Evolutionary conservation across 169 alveolate species (phyloP).

Genomic region (Eimeria acervulina): DNA sequence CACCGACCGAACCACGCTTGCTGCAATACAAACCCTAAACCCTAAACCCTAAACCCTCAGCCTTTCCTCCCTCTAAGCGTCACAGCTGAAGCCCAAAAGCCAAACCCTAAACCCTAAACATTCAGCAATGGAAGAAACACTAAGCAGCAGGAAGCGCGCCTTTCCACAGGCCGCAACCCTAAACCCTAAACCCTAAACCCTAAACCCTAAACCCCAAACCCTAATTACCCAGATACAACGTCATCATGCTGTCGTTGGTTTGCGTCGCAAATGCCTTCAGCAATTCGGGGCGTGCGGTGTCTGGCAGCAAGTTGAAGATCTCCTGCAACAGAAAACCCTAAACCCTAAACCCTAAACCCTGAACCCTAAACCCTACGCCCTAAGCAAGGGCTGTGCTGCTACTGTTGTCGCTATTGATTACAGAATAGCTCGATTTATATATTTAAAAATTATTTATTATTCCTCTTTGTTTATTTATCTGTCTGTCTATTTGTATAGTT

Average conservation of each 20-base stretch:
- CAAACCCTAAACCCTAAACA: conserved; percentile 19
- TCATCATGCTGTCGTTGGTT: conserved; percentile 96
- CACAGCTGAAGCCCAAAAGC: neutral
- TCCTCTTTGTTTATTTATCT: too few species aligned
- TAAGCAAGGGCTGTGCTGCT: neutral
- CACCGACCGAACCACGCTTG: conserved; percentile 95
- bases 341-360: conserved; percentile 31
- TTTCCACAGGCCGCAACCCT: conserved; percentile 71
- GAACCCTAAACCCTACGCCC: conserved; percentile 43
- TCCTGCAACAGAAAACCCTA: conserved; percentile 90
- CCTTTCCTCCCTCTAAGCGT: neutral
- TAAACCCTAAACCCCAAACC: conserved; percentile 17
- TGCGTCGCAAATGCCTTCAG: conserved; percentile 95
- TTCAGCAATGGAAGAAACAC: neutral
- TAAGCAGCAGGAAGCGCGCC: neutral
- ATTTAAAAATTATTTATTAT: too few species aligned
- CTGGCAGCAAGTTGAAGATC: conserved; percentile 97
- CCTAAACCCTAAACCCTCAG: neutral
- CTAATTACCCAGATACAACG: conserved; percentile 91
- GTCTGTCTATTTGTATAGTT: too few species aligned
- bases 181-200: conserved; percentile 89
- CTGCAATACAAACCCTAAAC: conserved; percentile 28
- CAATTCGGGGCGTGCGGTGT: conserved; percentile 92
- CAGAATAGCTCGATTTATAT: too few species aligned
- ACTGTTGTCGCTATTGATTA: too few species aligned